Conservation (phyloP, 441 rosid genomes). For the Breynia disticha region DNA sequence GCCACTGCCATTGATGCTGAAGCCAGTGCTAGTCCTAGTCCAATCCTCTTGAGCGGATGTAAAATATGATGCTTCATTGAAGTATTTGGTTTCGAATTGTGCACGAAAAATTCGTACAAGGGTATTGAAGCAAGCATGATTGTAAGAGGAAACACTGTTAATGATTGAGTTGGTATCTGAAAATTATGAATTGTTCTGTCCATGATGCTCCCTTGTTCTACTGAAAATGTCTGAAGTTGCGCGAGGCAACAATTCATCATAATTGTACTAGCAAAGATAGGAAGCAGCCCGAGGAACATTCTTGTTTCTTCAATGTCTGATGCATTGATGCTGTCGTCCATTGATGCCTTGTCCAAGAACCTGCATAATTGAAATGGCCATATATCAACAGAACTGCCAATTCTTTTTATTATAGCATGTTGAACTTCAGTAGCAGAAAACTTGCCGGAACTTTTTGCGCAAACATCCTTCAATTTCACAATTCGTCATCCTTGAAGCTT, state of each 20-base stretch:
- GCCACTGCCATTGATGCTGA: conserved; percentile 44
- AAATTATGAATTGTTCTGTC: conserved; percentile 25
- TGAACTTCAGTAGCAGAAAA: background rate
- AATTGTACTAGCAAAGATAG: conserved; percentile 49
- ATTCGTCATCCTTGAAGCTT: conserved; percentile 15
- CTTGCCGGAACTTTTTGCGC: conserved; percentile 32
- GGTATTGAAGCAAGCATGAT: conserved; percentile 37
- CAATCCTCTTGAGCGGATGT: conserved; percentile 37
- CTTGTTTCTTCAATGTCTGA: conserved; percentile 40
- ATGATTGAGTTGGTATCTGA: conserved; percentile 42
- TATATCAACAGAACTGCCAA: background rate
- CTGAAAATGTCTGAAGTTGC: conserved; percentile 46
- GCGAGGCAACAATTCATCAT: conserved; percentile 50
- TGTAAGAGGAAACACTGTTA: conserved; percentile 31
- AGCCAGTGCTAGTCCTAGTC: conserved; percentile 35
- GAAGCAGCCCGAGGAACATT: conserved; percentile 40
- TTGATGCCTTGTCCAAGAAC: conserved; percentile 33
- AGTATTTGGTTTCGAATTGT: conserved; percentile 6
- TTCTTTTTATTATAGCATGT: background rate
- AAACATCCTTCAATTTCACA: conserved; percentile 10
- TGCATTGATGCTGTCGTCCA: conserved; percentile 20
- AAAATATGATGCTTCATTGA: conserved; percentile 8
- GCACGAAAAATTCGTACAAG: conserved; percentile 22
- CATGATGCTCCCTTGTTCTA: conserved; percentile 47
- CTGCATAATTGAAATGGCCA: conserved; percentile 14